Evolutionary conservation across 768 basidiomycete genomes (phyloP).

Genomic region (Astraeus odoratus): DNA sequence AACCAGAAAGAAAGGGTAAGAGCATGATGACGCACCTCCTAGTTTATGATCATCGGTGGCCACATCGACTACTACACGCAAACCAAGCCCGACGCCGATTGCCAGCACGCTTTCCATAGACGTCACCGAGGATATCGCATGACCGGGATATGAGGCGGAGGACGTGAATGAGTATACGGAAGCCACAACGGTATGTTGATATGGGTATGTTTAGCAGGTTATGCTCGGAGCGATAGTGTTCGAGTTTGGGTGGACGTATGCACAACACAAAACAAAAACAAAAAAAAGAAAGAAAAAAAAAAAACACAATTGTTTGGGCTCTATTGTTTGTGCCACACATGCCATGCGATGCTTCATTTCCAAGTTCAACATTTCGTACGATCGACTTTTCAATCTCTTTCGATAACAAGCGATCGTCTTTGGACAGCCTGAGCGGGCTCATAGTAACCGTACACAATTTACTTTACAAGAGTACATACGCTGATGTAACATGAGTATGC

Average conservation of each 20-base stretch:
- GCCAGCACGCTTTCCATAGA: constrained; percentile 66
- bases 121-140: constrained; percentile 24
- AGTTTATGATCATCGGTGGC: constrained; percentile 30
- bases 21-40: constrained; percentile 18
- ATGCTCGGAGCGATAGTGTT: too few relatives aligned
- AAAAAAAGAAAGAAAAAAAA: neutral
- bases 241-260: too few relatives aligned
- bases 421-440: too few relatives aligned
- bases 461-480: neutral
- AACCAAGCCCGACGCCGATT: constrained; percentile 57
- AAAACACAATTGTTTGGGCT: too few relatives aligned
- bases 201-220: too few relatives aligned
- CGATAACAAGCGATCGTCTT: too few relatives aligned
- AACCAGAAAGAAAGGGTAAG: neutral
- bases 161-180: constrained; percentile 24
- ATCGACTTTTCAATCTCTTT: too few relatives aligned
- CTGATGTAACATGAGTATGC: too few relatives aligned
- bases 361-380: too few relatives aligned
- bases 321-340: too few relatives aligned
- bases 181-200: constrained; percentile 17
- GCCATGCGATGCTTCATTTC: too few relatives aligned
- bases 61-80: constrained; percentile 55
- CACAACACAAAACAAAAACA: neutral
- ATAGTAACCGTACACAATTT: neutral
- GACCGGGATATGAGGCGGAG: constrained; percentile 19